Percentiles rank a stretch among this genome's conserved stretches.
These are phyloP conservation scores for Mortierella sp. DNA, from an alignment of 371 early-diverging fungal genomes.

Conservation along the genomic window DNA sequence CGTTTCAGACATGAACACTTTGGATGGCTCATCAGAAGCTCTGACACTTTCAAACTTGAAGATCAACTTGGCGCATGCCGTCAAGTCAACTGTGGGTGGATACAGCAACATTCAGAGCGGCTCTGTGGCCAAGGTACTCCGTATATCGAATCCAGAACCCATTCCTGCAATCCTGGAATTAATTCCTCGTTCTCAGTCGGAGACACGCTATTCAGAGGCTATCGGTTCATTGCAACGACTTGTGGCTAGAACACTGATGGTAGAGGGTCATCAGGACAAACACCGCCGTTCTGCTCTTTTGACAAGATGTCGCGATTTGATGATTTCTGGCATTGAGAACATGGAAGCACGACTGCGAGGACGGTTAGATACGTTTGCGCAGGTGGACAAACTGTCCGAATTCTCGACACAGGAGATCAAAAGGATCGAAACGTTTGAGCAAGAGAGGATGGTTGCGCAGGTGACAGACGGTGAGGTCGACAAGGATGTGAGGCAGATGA, in stretches of 20 bases:
- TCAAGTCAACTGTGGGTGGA: conserved; percentile 32
- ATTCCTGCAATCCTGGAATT: conserved; percentile 34
- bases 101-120: conserved; percentile 38
- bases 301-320: conserved; percentile 44
- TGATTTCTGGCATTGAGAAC: conserved; percentile 39
- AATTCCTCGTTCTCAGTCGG: conserved; percentile 17
- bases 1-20: conserved; percentile 37
- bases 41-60: conserved; percentile 36
- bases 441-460: conserved; percentile 33
- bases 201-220: conserved; percentile 18
- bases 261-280: conserved; percentile 15
- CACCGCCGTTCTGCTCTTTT: conserved; percentile 37
- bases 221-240: conserved; percentile 38
- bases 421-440: conserved; percentile 29
- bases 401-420: conserved; percentile 42
- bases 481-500: conserved; percentile 42
- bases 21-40: conserved; percentile 20
- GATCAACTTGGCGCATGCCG: conserved; percentile 41
- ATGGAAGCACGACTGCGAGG: conserved; percentile 37
- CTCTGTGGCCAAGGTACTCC: conserved; percentile 40
- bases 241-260: conserved; percentile 35
- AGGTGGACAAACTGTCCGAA: conserved; percentile 43
- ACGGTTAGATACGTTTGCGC: conserved; percentile 41
- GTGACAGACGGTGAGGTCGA: conserved; percentile 47
- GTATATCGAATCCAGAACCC: conserved; percentile 46